Evolutionary conservation across 1,284 basidiomycete species (phyloP), one percentile per base, ranked within the genome.

Genomic region (Golubevia sp.): DNA sequence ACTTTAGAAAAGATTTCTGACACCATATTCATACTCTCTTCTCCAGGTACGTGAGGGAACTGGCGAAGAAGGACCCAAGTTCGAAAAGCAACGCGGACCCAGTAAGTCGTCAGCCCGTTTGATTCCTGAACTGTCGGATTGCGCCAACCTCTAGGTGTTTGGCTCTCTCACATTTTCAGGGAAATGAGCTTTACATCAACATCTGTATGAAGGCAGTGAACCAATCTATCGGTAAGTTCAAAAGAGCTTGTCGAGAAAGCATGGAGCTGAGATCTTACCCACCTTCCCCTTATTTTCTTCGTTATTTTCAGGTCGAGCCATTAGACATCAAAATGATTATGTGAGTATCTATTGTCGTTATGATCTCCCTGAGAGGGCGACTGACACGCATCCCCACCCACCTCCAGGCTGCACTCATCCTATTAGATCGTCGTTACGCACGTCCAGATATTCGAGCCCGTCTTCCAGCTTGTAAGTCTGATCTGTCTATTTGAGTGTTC

Each of bases 131-230:
- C 15, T 56, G 18, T 38, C 24, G 8, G n/a, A n/a, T 26, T 26
- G 2, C 61, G 57, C 50, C 21, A n/a, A 21, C 56, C 30, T n/a
- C 30, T 20, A 23, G n/a, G 11, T 20, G 8, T 3, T 27, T 24
- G 26, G 13, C 13, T n/a, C 7, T 8, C 18, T n/a, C 21, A 23
- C 44, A 65, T 58, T 71, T 70, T 49, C 51, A 38, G 67, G 68
- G 25, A 70, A 75, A 49, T 26, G 79, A 79, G 49, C 64, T 83
- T 13, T 83, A 83, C 63, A 63, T 74, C 21, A 82, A 82, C 30
- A 62, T 83, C 49, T 97, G 94, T 78, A 97, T 97, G 93, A 92
- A 93, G 58, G 87, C 94, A 0, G 94, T 98, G 50, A 99, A 99
- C 85, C 96, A 99, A 83, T 94, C 92, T 61, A 97, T 99, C 66